These are phyloP conservation scores for Epicoccum sorghinum DNA, from an alignment of 2,329 filamentous ascomycete genomes.

Conservation along the genomic window DNA sequence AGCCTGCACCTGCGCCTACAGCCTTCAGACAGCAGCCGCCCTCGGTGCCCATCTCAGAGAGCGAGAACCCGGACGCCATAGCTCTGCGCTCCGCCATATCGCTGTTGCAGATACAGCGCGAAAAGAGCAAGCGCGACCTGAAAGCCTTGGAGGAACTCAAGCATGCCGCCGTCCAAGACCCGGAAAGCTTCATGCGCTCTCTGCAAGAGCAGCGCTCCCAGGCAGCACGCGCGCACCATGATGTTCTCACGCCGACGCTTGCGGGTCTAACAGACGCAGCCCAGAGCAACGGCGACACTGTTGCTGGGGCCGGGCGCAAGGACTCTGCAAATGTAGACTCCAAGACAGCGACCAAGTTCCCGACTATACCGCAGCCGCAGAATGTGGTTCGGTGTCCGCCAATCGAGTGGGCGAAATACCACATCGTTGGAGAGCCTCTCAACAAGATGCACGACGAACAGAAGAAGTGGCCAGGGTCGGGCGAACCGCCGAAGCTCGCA, in stretches of 20 bases:
- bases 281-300: slow-evolving; percentile 30
- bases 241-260: slow-evolving; percentile 47
- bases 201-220: slow-evolving; percentile 64
- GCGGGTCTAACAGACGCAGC: slow-evolving; percentile 43
- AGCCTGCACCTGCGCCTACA: slow-evolving; percentile 10
- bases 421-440: slow-evolving; percentile 81
- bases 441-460: slow-evolving; percentile 87
- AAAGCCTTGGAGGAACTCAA: slow-evolving; percentile 72
- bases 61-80: slow-evolving; percentile 80
- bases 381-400: slow-evolving; percentile 84
- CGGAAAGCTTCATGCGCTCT: slow-evolving; percentile 73
- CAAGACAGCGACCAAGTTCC: slow-evolving; percentile 55
- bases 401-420: slow-evolving; percentile 95
- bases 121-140: slow-evolving; percentile 78
- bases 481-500: slow-evolving; percentile 46
- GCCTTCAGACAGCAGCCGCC: slow-evolving; percentile 52
- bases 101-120: slow-evolving; percentile 83
- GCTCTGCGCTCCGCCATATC: slow-evolving; percentile 85
- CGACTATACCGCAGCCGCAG: slow-evolving; percentile 75
- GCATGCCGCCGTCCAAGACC: slow-evolving; percentile 71
- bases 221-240: slow-evolving; percentile 33
- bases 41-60: slow-evolving; percentile 54
- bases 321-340: slow-evolving; percentile 33
- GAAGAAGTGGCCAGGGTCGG: slow-evolving; percentile 52
- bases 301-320: slow-evolving; percentile 31